Evolutionary conservation across 73 alveolate species (phyloP).

Genomic region (Paramecium octaurelia): DNA sequence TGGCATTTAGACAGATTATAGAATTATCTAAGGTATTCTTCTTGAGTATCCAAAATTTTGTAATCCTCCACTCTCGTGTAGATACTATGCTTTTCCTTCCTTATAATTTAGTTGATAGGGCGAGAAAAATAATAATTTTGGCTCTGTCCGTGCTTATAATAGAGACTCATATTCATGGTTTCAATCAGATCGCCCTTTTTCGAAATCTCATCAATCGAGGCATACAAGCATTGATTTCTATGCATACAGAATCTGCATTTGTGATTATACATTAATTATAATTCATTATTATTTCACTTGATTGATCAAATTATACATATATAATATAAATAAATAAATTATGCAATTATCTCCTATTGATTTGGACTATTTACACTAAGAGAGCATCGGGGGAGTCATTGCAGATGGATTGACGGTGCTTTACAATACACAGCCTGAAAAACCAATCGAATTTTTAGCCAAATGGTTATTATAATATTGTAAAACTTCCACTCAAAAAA

Average conservation of each 20-base stretch:
- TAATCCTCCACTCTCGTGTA: not conserved
- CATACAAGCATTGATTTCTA: not conserved
- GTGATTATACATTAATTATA: conserved; percentile 10
- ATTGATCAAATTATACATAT: not conserved
- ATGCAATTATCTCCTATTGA: conserved; percentile 58
- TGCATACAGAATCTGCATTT: not conserved
- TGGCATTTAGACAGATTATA: not conserved
- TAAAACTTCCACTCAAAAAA: conserved; percentile 43
- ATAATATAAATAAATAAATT: not conserved
- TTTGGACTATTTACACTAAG: conserved; percentile 69
- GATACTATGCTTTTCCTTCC: not conserved
- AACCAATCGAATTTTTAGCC: conserved; percentile 81
- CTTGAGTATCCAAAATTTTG: not conserved
- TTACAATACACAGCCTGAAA: conserved; percentile 67
- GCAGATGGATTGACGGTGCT: conserved; percentile 74
- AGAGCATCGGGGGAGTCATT: conserved; percentile 68
- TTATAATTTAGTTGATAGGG: not conserved
- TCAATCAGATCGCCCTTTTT: not conserved
- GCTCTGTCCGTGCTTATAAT: not conserved
- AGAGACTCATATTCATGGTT: not conserved
- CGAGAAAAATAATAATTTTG: not conserved
- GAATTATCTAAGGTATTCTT: not conserved
- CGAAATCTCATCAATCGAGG: not conserved
- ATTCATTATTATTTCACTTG: not conserved
- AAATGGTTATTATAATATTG: conserved; percentile 77